Evolutionary conservation across 768 basidiomycete species (phyloP).

Genomic region (Amanita phalloides): DNA sequence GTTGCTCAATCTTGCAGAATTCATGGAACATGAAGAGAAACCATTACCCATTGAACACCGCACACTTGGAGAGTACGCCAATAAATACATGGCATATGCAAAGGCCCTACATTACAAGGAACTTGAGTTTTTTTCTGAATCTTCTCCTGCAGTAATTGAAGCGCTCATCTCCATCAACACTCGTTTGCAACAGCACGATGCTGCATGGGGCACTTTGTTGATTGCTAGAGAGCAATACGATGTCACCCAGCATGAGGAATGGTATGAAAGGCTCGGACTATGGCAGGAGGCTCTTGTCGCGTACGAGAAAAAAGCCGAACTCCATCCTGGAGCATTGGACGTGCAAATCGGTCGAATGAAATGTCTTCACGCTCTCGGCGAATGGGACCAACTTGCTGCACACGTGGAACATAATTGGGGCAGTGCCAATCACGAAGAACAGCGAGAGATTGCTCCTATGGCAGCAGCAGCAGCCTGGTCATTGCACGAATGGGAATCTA

Average conservation of each 20-base stretch:
- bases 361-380: conserved; percentile 92
- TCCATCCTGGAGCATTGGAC: conserved; percentile 69
- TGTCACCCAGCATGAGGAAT: conserved; percentile 89
- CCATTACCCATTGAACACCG: conserved; percentile 88
- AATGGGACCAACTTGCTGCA: conserved; percentile 86
- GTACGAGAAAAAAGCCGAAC: conserved; percentile 68
- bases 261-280: conserved; percentile 93
- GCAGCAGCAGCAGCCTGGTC: conserved; percentile 98
- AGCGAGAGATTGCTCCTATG: conserved; percentile 89
- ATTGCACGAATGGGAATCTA: conserved; percentile 91
- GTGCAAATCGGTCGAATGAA: conserved; percentile 88
- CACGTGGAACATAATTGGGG: conserved; percentile 87
- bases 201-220: conserved; percentile 92
- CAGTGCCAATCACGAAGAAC: conserved; percentile 71
- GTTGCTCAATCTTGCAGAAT: conserved; percentile 89
- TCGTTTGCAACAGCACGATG: conserved; percentile 92
- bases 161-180: conserved; percentile 95
- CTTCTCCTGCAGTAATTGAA: conserved; percentile 85
- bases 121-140: conserved; percentile 89
- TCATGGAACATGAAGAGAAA: conserved; percentile 99
- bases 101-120: conserved; percentile 99
- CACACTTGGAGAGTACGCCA: conserved; percentile 87
- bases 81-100: conserved; percentile 89
- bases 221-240: conserved; percentile 87
- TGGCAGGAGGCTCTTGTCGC: conserved; percentile 91